Evolutionary conservation across 768 basidiomycete species (phyloP).

Genomic region (Flagelloscypha sp.): DNA sequence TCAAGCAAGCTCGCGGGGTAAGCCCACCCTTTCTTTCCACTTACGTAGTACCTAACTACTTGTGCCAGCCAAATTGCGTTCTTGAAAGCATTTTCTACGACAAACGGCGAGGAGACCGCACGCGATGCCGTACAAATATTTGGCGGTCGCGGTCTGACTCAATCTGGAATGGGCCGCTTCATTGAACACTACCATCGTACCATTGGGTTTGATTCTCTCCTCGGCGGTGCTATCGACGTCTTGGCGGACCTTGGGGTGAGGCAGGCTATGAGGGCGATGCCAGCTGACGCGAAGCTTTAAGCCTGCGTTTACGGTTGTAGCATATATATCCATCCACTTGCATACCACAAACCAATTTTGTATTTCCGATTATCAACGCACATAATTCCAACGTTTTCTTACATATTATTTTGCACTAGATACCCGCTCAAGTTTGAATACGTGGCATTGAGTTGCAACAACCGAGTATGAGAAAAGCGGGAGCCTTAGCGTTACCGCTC

Average conservation of each 20-base stretch:
- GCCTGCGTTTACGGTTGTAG: too few species aligned
- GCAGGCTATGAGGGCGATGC: constrained; percentile 72
- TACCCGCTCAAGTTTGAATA: too few species aligned
- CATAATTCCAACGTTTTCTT: too few species aligned
- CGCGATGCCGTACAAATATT: constrained; percentile 76
- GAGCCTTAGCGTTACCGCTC: too few species aligned
- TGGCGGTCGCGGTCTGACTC: constrained; percentile 80
- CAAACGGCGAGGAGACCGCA: constrained; percentile 57
- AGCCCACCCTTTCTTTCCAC: constrained; percentile 12
- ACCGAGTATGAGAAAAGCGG: too few species aligned
- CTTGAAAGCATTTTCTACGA: constrained; percentile 61
- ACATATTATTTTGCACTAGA: too few species aligned
- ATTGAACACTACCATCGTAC: constrained; percentile 74
- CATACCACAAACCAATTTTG: too few species aligned
- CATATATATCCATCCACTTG: too few species aligned
- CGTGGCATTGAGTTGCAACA: too few species aligned
- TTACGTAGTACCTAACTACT: constrained; percentile 2
- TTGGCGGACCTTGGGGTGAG: constrained; percentile 74
- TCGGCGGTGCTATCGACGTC: constrained; percentile 77
- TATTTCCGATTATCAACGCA: too few species aligned
- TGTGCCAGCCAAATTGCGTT: constrained; percentile 54
- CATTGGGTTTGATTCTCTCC: constrained; percentile 58
- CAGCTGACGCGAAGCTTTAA: constrained; percentile 55
- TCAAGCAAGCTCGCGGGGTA: constrained; percentile 67
- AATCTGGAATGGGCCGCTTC: constrained; percentile 70